Percentiles rank a stretch among this genome's conserved stretches.
phyloP scores from a whole-genome alignment of 2,329 filamentous ascomycete species.

The Metarhizium album region DNA sequence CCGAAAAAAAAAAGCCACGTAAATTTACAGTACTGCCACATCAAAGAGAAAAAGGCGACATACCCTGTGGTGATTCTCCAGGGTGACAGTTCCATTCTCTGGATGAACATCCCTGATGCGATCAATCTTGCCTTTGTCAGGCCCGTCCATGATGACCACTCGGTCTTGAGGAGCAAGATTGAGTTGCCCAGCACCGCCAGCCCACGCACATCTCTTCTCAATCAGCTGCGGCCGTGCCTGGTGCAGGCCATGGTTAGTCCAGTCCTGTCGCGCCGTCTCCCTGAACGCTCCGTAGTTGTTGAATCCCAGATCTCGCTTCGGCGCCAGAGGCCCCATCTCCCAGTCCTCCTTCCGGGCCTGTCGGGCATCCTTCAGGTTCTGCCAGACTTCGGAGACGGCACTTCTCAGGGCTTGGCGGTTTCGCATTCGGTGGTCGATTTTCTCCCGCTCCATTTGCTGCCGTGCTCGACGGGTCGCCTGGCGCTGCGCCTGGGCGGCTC shows the following conservation, averaged over 20 bases:
- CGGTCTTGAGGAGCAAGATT: constrained; percentile 62
- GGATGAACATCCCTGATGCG: constrained; percentile 47
- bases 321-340: constrained; percentile 66
- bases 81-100: constrained; percentile 44
- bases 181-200: constrained; percentile 44
- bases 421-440: constrained; percentile 17
- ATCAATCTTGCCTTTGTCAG: constrained; percentile 76
- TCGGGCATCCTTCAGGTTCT: constrained; percentile 29
- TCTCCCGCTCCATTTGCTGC: constrained; percentile 24
- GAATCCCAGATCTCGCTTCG: constrained; percentile 60
- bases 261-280: constrained; percentile 26
- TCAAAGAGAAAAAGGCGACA: constrained; percentile 18
- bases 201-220: constrained; percentile 40
- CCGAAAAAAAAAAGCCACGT: neutral
- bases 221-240: constrained; percentile 22
- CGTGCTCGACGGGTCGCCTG: constrained; percentile 42
- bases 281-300: constrained; percentile 47
- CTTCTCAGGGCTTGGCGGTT: constrained; percentile 20
- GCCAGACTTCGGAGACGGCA: constrained; percentile 21
- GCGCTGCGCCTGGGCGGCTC: constrained; percentile 55
- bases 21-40: neutral
- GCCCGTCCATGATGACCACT: constrained; percentile 69
- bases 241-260: constrained; percentile 21
- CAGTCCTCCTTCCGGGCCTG: constrained; percentile 62
- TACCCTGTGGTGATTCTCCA: constrained; percentile 57